Conservation (phyloP, 192 early-diverging fungal genomes). For the Umbelopsis isabellina region DNA sequence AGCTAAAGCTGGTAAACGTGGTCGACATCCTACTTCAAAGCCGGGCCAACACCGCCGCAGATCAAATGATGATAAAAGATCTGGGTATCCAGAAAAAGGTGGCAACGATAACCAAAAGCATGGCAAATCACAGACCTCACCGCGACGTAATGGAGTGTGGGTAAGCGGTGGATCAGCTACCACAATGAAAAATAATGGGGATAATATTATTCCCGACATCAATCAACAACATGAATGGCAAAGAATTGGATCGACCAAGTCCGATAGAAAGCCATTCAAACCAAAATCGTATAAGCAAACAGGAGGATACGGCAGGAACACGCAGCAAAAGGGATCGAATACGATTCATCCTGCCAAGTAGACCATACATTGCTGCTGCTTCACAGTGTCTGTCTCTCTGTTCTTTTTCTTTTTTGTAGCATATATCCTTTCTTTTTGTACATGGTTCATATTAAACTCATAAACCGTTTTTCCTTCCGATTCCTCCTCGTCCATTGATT, state of each 20-base stretch:
- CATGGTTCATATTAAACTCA: not conserved
- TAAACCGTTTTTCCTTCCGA: not conserved
- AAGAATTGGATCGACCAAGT: not conserved
- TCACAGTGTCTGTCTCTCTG: not conserved
- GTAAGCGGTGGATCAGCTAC: not conserved
- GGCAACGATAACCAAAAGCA: no score
- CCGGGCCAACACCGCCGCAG: no score
- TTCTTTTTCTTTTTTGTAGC: slow-evolving; percentile 17
- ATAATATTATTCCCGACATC: not conserved
- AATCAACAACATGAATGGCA: not conserved
- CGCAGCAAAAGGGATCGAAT: not conserved
- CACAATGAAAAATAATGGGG: not conserved
- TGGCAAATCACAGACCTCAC: no score
- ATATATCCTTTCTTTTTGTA: slow-evolving; percentile 3
- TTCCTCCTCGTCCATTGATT: no score
- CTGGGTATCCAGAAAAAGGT: no score
- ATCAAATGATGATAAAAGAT: no score
- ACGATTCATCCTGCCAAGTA: not conserved
- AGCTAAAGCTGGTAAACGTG: no score
- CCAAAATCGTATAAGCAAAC: not conserved
- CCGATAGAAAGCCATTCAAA: slow-evolving; percentile 10
- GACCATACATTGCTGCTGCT: not conserved
- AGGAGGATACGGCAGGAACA: not conserved
- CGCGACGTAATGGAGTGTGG: no score
- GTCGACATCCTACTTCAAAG: no score